Base-by-base conservation (phyloP, 768 basidiomycete species). In the Boletus tomentosulus region DNA sequence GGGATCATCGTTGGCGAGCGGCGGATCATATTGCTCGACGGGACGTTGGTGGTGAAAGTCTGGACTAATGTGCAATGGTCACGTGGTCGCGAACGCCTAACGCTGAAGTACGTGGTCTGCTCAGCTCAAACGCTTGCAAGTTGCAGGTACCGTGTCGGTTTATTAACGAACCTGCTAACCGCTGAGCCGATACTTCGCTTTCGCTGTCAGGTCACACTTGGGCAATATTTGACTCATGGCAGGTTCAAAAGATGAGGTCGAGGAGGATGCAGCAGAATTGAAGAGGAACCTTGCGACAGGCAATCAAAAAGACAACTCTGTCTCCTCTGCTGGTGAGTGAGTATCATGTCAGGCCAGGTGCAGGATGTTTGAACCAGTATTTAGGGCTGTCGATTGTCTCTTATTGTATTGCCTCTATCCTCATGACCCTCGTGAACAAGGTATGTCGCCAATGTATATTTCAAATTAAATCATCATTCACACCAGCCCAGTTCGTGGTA, bases 351-450 rank as follows among this genome's bases (percentile, higher is more conserved):
- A 24, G 31, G 16, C 12, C 27, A 8, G 24, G 41, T 1, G 34
- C 45, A 33, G 5, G n/a, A 28, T 46, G 19, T 43, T 45, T 16
- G 34, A 56, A 9, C n/a, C 11, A 8, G 28, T n/a, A 11, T 48
- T 30, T 62, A 92, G 91, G 88, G 19, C 77, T 88, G 30, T 85
- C 97, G 33, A 88, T 98, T 57, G 57, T 86, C 54, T 89, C 87
- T 65, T 98, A 98, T 69, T 98, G 97, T 66, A 55, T 89, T 13
- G 92, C 95, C 1, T 93, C 91, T 1, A 96, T 98, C 59, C 72
- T 95, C 46, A 99, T 99, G 97, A 99, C 97, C 0, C 80, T 98
- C 43, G 84, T 96, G 58, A 98, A 98, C 77, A 98, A 98, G 80
- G 95, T 92, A 57, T 53, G 76, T 53, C 19, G 28, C 22, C 46